Evolutionary conservation across 331 rosid genomes (phyloP).

Genomic region (Rosa hybrid): DNA sequence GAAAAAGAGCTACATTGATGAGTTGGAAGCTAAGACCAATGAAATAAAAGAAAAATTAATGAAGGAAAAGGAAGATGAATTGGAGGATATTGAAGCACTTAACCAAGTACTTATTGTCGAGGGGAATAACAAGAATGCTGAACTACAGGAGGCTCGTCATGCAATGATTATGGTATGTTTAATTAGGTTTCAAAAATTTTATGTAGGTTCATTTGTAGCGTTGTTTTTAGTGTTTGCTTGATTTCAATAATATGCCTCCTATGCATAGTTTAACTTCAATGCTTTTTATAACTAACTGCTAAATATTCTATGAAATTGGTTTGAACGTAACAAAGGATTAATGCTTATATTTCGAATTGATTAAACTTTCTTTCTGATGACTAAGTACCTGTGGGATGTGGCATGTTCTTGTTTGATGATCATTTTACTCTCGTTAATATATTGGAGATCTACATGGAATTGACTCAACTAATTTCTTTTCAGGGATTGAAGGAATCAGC

Average conservation of each 20-base stretch:
- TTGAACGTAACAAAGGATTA: no score
- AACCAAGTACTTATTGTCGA: not conserved
- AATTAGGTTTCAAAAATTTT: no score
- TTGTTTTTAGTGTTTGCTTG: no score
- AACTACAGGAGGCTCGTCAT: not conserved
- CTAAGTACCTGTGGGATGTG: no score
- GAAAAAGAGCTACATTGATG: not conserved
- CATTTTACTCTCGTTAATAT: no score
- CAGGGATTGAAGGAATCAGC: slow-evolving; percentile 3
- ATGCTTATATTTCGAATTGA: no score
- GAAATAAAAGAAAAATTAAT: slow-evolving; percentile 50
- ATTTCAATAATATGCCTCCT: no score
- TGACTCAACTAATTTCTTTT: not conserved
- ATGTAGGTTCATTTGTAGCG: no score
- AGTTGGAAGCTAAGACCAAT: not conserved
- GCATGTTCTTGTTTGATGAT: no score
- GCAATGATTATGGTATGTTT: not conserved
- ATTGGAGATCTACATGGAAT: no score
- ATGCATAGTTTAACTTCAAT: no score
- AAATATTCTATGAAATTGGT: not conserved
- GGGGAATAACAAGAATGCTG: not conserved
- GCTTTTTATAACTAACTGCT: not conserved
- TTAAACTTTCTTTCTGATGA: no score
- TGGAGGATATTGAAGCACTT: slow-evolving; percentile 23
- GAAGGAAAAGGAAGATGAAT: slow-evolving; percentile 50